Base-by-base conservation (phyloP, 305 asterid genomes). In the Plantago lanceolata region DNA sequence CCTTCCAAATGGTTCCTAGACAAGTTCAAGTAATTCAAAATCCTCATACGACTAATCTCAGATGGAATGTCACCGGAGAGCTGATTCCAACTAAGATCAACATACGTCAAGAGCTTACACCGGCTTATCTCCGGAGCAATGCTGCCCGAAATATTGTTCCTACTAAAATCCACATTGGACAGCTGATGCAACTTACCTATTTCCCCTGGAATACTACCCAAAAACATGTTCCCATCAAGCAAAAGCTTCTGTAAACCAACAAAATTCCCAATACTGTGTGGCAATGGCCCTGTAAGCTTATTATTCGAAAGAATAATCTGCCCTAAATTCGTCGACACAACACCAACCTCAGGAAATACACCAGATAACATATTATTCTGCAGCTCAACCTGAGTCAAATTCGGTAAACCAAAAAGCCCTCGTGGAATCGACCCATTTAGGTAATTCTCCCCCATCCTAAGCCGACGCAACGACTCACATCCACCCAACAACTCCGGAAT, bases 281-380 rank as follows among this genome's bases (percentile, higher is more conserved):
- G 96, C 76, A 92, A 72, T 16, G 84, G 83, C 33, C 96, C 96
- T 5, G 78, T 63, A 44, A 92, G 73, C 51, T 70, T 82, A 72
- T 92, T 92, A 64, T 89, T 85, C 9, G 98, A 92, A 18, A 91
- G 87, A 29, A 85, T 89, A 48, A 91, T 84, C 79, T 85, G 96
- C 17, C 95, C 96, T 2, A 91, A 66, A 55, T 73, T 78, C 5
- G 76, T 52, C 0, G 92, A 80, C 17, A 59, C 37, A 18, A 35
- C 54, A 31, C 48, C 63, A 2, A 77, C 75, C 79, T 60, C 83
- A 2, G 95, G 94, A 53, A 87, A 89, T 44, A 71, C 48, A 43
- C 97, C 97, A 2, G 96, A 72, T 7, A 92, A 73, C 21, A 85
- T 76, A 75, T 92, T 89, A 49, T 87, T 79, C 65, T 87, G 96